Evolutionary conservation across 2,329 filamentous ascomycete genomes (phyloP), one percentile per base, ranked within the genome.

Genomic region (Pezicula radicicola): DNA sequence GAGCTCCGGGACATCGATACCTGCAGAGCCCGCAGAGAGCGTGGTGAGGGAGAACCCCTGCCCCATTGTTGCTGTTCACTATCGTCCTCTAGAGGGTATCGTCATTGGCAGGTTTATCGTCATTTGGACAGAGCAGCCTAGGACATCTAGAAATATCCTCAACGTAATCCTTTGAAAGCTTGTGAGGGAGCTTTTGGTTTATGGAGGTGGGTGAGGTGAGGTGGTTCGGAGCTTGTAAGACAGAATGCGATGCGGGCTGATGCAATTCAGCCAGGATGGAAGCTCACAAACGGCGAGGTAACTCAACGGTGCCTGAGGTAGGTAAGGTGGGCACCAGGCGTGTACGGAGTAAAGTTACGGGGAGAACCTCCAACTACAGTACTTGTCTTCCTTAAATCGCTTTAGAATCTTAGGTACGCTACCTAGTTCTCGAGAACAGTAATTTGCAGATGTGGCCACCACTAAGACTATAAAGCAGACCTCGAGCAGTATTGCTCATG

Each of bases 11-110:
- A 95, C 84, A 70, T 99, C 93, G 69, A 99, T 96, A 62, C 91
- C 91, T 52, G 92, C 92, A 50, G 91, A 89, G 68, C 92, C 94
- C 57, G 91, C 90, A 50, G 91, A 94, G 59, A 95, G 88, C 66
- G 91, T 92, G 49, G 91, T 90, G 63, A 96, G 84, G 56, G 93
- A 97, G 75, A 97, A 97, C 59, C 91, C 92, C 79, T 99, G 94
- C 59, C 94, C 94, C 94, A 99, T 99, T 59, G 60, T 72, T 53
- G 55, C 47, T 46, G 55, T 53, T 46, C 28, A 40, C 44, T 42
- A 50, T 47, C 18, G 43, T 40, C 40, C 25, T 42, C 18, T 25
- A 12, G 16, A 42, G 40, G 40, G 13, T 42, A 33, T 33, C 30
- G 30, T 33, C 30, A 33, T 33, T 33, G 30, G 30, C 12, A 13